Percentiles rank a stretch among this genome's conserved stretches.
Evolutionary conservation across 345 rosid species (phyloP).

Genomic region (Moricandia arvensis): DNA sequence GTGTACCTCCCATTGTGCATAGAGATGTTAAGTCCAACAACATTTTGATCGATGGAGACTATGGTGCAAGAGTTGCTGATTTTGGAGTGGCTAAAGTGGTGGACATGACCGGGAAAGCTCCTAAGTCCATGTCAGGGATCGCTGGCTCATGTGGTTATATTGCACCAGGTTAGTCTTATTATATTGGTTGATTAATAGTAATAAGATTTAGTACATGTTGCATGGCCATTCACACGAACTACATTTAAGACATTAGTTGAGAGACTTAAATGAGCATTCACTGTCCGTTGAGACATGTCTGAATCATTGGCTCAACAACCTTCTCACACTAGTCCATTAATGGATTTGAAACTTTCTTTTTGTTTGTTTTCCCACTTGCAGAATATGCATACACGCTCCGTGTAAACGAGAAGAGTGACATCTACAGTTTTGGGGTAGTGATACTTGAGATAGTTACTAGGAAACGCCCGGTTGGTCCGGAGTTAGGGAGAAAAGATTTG

Average conservation of each 20-base stretch:
- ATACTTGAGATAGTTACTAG: conserved; percentile 89
- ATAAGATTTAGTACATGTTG: conserved; percentile 11
- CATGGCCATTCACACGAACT: conserved; percentile 13
- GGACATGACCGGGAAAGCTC: conserved; percentile 65
- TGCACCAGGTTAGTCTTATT: conserved; percentile 80
- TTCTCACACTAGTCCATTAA: conserved; percentile 14
- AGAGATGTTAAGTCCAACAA: conserved; percentile 97
- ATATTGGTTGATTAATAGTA: neutral
- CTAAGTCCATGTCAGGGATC: conserved; percentile 87
- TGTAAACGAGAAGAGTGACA: conserved; percentile 99
- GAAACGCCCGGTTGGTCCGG: conserved; percentile 74
- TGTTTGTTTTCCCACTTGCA: conserved; percentile 33
- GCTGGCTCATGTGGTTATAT: conserved; percentile 99
- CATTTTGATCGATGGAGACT: conserved; percentile 81
- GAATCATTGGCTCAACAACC: conserved; percentile 30
- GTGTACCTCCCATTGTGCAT: conserved; percentile 91
- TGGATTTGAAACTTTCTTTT: conserved; percentile 1
- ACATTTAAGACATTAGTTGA: conserved; percentile 28
- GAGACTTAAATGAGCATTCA: conserved; percentile 38
- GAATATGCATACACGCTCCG: conserved; percentile 96
- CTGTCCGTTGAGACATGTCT: conserved; percentile 31
- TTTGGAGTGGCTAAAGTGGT: conserved; percentile 93
- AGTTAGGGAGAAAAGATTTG: conserved; percentile 86
- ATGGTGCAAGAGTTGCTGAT: conserved; percentile 96
- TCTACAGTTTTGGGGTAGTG: conserved; percentile 96